phyloP scores from a whole-genome alignment of 2,329 filamentous ascomycete species.

The Lasiodiplodia citricola region DNA sequence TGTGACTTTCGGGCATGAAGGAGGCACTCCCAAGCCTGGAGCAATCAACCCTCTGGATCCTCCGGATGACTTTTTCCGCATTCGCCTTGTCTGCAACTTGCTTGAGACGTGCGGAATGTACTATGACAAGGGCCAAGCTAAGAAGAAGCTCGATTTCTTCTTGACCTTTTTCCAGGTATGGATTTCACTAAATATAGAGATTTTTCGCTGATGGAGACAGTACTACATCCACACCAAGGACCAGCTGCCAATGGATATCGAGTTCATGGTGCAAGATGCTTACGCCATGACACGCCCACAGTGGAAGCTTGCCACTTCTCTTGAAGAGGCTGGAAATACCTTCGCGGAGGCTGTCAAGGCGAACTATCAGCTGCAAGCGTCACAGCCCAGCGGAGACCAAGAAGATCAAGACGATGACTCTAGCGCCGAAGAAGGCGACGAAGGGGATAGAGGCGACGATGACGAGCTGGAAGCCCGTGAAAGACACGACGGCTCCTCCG shows the following conservation, averaged over 20 bases:
- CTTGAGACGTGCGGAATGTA: constrained; percentile 96
- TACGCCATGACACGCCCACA: constrained; percentile 85
- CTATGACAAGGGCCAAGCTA: constrained; percentile 89
- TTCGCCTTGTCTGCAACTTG: constrained; percentile 85
- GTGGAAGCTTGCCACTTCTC: constrained; percentile 82
- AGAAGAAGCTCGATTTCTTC: constrained; percentile 98
- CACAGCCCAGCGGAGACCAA: constrained; percentile 70
- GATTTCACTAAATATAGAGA: constrained; percentile 6
- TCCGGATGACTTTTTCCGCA: constrained; percentile 94
- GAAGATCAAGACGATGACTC: constrained; percentile 72
- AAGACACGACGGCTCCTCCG: constrained; percentile 36
- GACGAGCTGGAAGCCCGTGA: constrained; percentile 29
- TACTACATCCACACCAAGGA: constrained; percentile 96
- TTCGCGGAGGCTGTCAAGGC: constrained; percentile 89
- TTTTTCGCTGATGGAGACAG: constrained; percentile 46
- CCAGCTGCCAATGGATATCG: constrained; percentile 91
- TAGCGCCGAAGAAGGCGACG: constrained; percentile 72
- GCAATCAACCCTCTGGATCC: constrained; percentile 79
- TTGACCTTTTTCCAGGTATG: constrained; percentile 86
- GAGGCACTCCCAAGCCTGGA: constrained; percentile 80
- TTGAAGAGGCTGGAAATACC: constrained; percentile 80
- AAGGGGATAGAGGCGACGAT: constrained; percentile 62
- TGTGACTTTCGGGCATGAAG: constrained; percentile 85
- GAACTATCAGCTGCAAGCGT: constrained; percentile 81
- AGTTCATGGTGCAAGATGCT: constrained; percentile 94